Evolutionary conservation across 176 grass and related monocot species (phyloP), one percentile per base, ranked within the genome.

Genomic region (Cymbopogon citratus): DNA sequence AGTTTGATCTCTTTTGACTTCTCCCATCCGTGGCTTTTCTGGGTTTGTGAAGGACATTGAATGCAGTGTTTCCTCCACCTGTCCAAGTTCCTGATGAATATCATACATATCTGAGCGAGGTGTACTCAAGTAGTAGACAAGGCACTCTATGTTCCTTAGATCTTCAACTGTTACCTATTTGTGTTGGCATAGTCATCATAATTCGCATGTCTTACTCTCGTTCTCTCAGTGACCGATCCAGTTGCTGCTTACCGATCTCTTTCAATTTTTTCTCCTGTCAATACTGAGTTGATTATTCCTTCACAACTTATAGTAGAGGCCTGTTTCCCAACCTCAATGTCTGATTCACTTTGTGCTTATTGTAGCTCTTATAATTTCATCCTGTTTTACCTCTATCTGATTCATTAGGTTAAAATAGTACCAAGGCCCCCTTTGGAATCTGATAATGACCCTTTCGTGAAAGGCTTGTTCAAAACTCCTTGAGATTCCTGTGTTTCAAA

Each of bases 111-210:
- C 87, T 67, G 12, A 24, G 38, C 70, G n/a, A 28, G 8, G 10
- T 85, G 56, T 82, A 43, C 61, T 66, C 41, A 61, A 39, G 66
- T 54, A 36, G 63, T 61, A 23, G 12, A 73, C 78, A 61, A 33
- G 77, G 63, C n/a, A 45, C 48, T 80, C 79, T 73, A 66, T 85
- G 36, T 82, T 76, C 76, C 84, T 87, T 80, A 77, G 84, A 35
- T 66, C 82, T 60, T 73, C 43, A 57, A 77, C 49, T 65, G 65
- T 78, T 57, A 48, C 49, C 61, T 77, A 12, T 72, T 76, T 85
- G 48, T 86, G 63, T 84, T 77, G 38, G 11, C 79, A 74, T 88
- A 35, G 56, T 48, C 61, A 28, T 85, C 73, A 63, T 81, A 35
- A 38, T 60, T 79, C 33, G 29, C 31, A 28, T 88, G 49, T 74